Percentiles rank a stretch among this genome's conserved stretches.
Conservation (phyloP, 2,329 filamentous ascomycete species). For the Fusarium euwallaceae region DNA sequence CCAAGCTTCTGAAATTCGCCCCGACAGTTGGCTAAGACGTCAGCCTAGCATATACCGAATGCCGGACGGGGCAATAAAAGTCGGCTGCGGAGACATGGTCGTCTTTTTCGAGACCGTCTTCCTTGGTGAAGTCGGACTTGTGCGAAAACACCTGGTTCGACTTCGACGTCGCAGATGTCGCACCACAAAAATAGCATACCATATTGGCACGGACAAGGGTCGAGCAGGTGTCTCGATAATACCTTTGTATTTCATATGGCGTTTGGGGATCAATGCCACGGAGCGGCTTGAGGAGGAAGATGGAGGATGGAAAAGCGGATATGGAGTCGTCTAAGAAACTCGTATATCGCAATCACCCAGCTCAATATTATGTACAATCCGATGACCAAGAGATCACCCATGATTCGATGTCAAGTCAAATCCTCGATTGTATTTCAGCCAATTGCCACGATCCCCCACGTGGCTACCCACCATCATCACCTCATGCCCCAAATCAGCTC, state of each 20-base stretch:
- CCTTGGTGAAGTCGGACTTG: not conserved
- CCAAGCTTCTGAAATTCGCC: not conserved
- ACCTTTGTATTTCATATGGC: not conserved
- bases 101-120: not conserved
- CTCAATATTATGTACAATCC: not conserved
- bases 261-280: not conserved
- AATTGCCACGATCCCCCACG: conserved; percentile 34
- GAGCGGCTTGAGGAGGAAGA: not conserved
- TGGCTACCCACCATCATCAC: conserved; percentile 33
- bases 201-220: not conserved
- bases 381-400: conserved; percentile 46
- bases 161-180: not conserved
- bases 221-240: not conserved
- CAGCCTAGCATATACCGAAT: not conserved
- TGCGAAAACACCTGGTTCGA: too few species aligned
- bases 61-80: not conserved
- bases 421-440: conserved; percentile 7
- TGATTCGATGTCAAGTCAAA: conserved; percentile 28
- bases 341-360: not conserved
- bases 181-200: not conserved
- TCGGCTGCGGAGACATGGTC: not conserved
- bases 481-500: conserved; percentile 17
- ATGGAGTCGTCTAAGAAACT: not conserved
- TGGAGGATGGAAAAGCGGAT: not conserved
- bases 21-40: not conserved